These are phyloP conservation scores for Gloeopeniophorella convolvens DNA, from an alignment of 768 basidiomycete genomes.

Conservation along the genomic window DNA sequence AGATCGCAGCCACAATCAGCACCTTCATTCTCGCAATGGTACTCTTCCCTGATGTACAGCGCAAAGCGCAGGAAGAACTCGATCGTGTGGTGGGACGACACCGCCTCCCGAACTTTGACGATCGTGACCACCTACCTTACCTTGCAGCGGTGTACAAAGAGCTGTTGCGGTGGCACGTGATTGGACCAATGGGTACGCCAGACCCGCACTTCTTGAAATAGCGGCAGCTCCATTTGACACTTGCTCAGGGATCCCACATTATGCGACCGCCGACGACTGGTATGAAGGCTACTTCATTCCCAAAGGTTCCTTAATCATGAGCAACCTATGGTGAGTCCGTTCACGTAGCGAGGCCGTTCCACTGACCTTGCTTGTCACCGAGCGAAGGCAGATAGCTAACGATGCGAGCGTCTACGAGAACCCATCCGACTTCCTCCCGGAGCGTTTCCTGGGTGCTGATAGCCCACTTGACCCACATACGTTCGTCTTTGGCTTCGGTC, in stretches of 20 bases:
- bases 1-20: slow-evolving; percentile 16
- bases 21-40: slow-evolving; percentile 21
- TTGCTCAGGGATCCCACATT: slow-evolving; percentile 5
- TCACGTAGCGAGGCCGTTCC: neutral
- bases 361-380: neutral
- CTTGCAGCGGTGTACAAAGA: slow-evolving; percentile 23
- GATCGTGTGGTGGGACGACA: slow-evolving; percentile 20
- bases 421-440: slow-evolving; percentile 18
- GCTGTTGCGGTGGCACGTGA: slow-evolving; percentile 23
- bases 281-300: slow-evolving; percentile 22
- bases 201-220: too few species aligned
- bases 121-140: slow-evolving; percentile 22
- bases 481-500: slow-evolving; percentile 18
- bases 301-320: slow-evolving; percentile 19
- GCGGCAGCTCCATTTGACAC: neutral
- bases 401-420: slow-evolving; percentile 10
- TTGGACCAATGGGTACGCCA: slow-evolving; percentile 19
- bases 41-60: slow-evolving; percentile 22
- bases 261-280: slow-evolving; percentile 17
- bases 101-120: slow-evolving; percentile 20
- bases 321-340: slow-evolving; percentile 20
- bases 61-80: slow-evolving; percentile 24
- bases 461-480: slow-evolving; percentile 8
- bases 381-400: slow-evolving; percentile 12
- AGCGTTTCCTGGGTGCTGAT: slow-evolving; percentile 12